Evolutionary conservation across 106 monocot genomes (phyloP), one percentile per base, ranked within the genome.

Genomic region (Dioscorea alata): DNA sequence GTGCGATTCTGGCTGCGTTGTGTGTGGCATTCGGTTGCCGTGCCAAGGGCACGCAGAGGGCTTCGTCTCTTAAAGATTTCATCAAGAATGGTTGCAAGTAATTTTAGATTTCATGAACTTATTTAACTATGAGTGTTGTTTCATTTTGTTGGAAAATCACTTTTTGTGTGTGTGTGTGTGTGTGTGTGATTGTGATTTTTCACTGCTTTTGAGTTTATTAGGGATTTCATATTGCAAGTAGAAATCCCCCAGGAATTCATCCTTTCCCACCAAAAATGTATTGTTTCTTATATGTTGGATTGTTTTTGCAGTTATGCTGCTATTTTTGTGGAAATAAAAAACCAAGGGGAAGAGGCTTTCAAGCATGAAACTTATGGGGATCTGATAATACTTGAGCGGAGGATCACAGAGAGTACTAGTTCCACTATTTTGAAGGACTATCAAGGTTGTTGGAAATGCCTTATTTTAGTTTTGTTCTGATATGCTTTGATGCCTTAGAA

Each of bases 41-140:
- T 12, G 96, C 96, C 0, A 97, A 71, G 49, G 87, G 80, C 48
- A 97, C 96, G 4, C 92, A 97, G 72, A 77, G 96, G 69, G 96
- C 92, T 3, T 65, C 84, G 31, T 59, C 78, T 33, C 75, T 97
- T 52, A 97, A 89, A 73, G 97, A 97, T 83, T 92, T 97, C 74
- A 97, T 97, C 64, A 97, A 90, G 71, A 97, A 84, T 17, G 89
- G 92, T 8, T 97, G 92, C 89, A 92, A 89, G 97, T 89, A 68
- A 34, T 33, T 50, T 49, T 52, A 17, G 0, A 6, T 42, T 0
- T 42, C 42, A 42, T 3, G 42, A 42, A 42, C 42, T 42, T 42
- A 42, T 42, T 7, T 10, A 3, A 42, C 42, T 5, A 42, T 42
- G 42, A 42, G 42, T 42, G 0, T 42, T 42, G 6, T 28, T 28